Conservation (phyloP, 805 yeast species). For the Phaffomyces antillensis region DNA sequence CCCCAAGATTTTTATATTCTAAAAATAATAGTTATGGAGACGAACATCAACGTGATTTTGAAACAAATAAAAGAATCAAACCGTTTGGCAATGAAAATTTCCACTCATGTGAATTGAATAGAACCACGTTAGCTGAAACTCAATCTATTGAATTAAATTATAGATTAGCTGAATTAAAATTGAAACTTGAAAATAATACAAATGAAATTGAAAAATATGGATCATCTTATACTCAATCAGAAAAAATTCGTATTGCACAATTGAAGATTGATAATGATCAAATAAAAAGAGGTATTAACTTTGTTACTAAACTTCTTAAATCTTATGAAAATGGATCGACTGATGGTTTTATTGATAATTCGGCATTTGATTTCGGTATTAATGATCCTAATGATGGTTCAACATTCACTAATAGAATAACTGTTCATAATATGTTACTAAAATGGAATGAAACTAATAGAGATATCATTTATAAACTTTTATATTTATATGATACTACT, state of each 20-base stretch:
- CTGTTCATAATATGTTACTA: conserved; percentile 62
- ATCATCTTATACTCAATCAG: conserved; percentile 20
- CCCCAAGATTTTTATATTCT: conserved; percentile 65
- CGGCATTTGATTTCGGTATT: conserved; percentile 10
- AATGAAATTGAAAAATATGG: conserved; percentile 18
- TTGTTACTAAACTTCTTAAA: conserved; percentile 10
- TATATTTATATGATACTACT: conserved; percentile 40
- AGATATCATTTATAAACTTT: conserved; percentile 53
- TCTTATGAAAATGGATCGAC: conserved; percentile 7
- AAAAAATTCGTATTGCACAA: conserved; percentile 6
- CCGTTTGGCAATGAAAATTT: conserved; percentile 50
- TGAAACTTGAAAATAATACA: conserved; percentile 29
- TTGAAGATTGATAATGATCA: conserved; percentile 20
- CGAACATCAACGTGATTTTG: conserved; percentile 31
- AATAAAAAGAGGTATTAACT: conserved; percentile 14
- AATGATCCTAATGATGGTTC: conserved; percentile 12
- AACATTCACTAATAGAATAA: conserved; percentile 48
- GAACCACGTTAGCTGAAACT: conserved; percentile 36
- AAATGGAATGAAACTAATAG: conserved; percentile 74
- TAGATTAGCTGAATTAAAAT: conserved; percentile 12
- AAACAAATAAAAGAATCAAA: conserved; percentile 25
- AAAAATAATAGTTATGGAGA: conserved; percentile 52
- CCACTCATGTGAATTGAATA: conserved; percentile 47
- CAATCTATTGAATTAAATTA: conserved; percentile 32
- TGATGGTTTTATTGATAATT: background rate